Evolutionary conservation across 768 basidiomycete species (phyloP).

Genomic region (Mrakia gelida): DNA sequence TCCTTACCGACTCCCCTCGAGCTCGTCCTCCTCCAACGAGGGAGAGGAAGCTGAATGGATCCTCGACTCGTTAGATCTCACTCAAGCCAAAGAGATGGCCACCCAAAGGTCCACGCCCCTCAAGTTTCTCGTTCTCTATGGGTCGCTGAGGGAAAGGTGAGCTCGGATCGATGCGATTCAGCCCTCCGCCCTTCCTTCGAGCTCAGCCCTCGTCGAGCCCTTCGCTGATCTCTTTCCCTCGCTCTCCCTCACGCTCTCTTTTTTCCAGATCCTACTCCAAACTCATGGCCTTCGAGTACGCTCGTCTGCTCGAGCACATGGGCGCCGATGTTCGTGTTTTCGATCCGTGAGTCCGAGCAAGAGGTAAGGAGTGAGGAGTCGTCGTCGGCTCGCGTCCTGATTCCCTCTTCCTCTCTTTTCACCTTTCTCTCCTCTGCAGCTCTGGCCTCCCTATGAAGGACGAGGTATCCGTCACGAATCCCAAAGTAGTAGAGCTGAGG

Average conservation of each 20-base stretch:
- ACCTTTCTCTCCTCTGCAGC: neutral
- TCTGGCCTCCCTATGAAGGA: conserved; percentile 32
- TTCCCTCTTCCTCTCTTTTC: neutral
- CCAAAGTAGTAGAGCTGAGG: conserved; percentile 41
- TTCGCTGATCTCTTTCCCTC: neutral
- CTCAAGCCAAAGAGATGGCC: neutral
- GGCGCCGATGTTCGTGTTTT: conserved; percentile 43
- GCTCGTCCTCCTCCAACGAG: neutral
- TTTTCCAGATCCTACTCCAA: conserved; percentile 42
- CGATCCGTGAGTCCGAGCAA: conserved; percentile 35
- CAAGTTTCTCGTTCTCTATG: conserved; percentile 43
- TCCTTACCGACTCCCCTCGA: neutral
- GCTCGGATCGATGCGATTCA: conserved; percentile 10
- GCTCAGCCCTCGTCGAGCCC: neutral
- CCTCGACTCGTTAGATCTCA: neutral
- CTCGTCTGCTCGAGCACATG: conserved; percentile 39
- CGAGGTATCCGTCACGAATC: conserved; percentile 35
- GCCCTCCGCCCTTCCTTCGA: neutral
- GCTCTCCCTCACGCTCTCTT: neutral
- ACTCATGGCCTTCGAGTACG: conserved; percentile 43
- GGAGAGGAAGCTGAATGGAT: neutral
- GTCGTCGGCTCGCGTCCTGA: too few relatives aligned
- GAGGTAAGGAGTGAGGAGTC: conserved; percentile 15
- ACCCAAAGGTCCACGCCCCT: neutral
- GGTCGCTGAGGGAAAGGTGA: conserved; percentile 41